phyloP scores from a whole-genome alignment of 23 red algal genomes.

The Gracilaria caudata region DNA sequence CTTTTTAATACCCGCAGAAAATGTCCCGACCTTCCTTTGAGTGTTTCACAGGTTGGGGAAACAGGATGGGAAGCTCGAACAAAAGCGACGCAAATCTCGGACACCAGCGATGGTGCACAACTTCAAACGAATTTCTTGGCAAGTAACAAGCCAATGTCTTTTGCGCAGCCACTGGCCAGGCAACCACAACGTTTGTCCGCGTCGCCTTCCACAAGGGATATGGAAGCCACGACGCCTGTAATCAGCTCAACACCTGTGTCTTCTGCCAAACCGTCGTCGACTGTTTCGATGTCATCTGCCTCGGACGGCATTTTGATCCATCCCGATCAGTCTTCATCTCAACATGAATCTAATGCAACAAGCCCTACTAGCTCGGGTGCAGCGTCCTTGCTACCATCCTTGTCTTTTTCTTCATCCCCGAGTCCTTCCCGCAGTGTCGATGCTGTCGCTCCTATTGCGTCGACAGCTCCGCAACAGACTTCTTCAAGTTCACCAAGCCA shows the following conservation, averaged over 20 bases:
- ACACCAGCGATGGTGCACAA: background rate
- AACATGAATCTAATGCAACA: background rate
- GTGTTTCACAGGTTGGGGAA: too few relatives aligned
- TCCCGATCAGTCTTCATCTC: background rate
- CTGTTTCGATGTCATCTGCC: background rate
- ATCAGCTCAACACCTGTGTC: background rate
- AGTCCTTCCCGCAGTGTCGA: background rate
- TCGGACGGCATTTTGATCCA: background rate
- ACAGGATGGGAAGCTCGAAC: background rate
- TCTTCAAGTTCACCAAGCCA: background rate
- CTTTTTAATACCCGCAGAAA: background rate
- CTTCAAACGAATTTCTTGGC: background rate
- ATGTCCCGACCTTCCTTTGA: background rate
- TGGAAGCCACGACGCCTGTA: background rate
- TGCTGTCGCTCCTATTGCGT: background rate
- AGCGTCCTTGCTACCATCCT: background rate
- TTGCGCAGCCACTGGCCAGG: background rate
- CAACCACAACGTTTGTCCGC: background rate
- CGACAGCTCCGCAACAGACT: background rate
- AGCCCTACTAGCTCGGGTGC: background rate
- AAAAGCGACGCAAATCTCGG: background rate
- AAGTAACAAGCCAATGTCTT: background rate
- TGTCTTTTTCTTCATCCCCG: background rate
- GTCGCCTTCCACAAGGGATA: background rate
- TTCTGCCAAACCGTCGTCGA: background rate